Evolutionary conservation across 108 stramenopile genomes (phyloP), one percentile per base, ranked within the genome.

Genomic region (Cyclotella atomus): DNA sequence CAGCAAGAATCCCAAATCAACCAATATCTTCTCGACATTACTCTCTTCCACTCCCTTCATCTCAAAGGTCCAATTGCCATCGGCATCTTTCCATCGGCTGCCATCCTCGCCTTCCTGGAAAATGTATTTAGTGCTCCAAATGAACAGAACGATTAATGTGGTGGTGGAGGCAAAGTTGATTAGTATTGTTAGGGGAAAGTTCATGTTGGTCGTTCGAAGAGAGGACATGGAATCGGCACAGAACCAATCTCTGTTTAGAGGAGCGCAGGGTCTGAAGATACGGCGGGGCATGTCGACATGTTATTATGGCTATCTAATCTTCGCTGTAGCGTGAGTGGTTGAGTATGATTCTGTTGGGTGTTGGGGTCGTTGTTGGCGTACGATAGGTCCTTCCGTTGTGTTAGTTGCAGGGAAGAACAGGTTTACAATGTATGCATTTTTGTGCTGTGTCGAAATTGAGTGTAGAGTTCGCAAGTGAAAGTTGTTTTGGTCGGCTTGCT

Each of bases 1-100:
- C 2, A 72, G 33, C 2, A 72, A 59, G 38, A 62, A 21, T 1
- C 59, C 35, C 32, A 76, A 60, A 60, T 69, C 50, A 19, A 68
- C 23, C 20, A 61, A 53, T 28, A 68, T 47, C 45, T 69, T 68
- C 5, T 16, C 34, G 2, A 75, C 38, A 7, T 17, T 66, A 0
- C 21, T 46, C 57, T 36, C 45, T 12, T 76, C 75, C 17, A 56
- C 75, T 27, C 54, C 57, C 28, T 36, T 35, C 29, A 76, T 32
- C 10, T 68, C 75, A 62, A 69, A 55, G 29, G 59, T 35, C 71
- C 71, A 72, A 25, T 59, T 35, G 12, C 55, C 70, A 10, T 59
- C 56, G 9, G 24, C 57, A 30, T 59, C 56, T 23, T 32, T 59
- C 44, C 49, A 50, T 41, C 46, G 64, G 27, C 33, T 19, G 23